Evolutionary conservation across 352 stramenopile genomes (phyloP), one percentile per base, ranked within the genome.

Genomic region (Globisporangium lucens): DNA sequence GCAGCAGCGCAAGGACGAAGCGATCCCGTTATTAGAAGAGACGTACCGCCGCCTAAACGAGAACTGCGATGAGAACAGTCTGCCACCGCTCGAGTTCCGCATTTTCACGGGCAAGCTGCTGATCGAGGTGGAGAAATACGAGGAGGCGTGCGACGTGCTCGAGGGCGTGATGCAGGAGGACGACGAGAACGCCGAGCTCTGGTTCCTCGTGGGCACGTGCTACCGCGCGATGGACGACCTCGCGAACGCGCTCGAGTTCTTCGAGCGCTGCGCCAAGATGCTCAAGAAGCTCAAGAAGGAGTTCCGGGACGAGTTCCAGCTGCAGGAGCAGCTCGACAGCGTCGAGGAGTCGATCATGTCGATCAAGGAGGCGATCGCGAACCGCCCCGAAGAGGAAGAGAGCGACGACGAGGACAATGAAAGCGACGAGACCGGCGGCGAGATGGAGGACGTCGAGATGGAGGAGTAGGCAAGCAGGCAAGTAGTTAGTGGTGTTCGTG

Each of bases 1-100:
- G 61, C 96, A 99, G 83, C 79, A 93, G 69, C 88, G 91, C 72
- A 91, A 89, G 63, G 76, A 93, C 22, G 96, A 98, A 41, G 95
- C 96, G 49, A 73, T 93, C 35, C 69, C 74, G n/a, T 90, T 93
- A 65, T 87, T 98, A 61, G 76, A 98, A 56, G 88, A 98, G 76
- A 97, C 93, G 15, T 98, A 95, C 72, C 85, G 89, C 56, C 89
- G 94, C 61, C 86, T 98, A 47, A 89, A 89, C 64, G 87, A 88
- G 63, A 81, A 77, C 59, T 89, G 75, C 72, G 75, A 86, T 36
- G 87, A 91, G 49, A 76, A 90, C 67, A 89, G 76, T 56, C 43
- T 94, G 70, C 89, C 89, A 36, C 89, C 88, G 56, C 74, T 96
- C 47, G 89, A 96, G 72, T 97, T 95, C 75, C 89, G 89, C 43